These are phyloP conservation scores for Trichoderma hamatum DNA, from an alignment of 2,329 filamentous ascomycete genomes.

Conservation along the genomic window DNA sequence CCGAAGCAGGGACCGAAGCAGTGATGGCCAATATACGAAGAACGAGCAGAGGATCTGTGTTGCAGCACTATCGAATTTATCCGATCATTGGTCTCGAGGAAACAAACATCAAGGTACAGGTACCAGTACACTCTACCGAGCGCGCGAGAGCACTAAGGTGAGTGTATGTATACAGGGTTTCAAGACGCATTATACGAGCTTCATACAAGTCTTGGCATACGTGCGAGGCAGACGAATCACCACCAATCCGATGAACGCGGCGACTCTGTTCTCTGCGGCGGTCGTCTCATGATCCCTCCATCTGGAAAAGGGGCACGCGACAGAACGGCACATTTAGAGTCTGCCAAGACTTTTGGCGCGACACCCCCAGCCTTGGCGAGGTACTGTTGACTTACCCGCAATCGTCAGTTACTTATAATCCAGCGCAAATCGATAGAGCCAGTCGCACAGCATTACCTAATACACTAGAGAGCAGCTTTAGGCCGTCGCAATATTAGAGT, in stretches of 20 bases:
- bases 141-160: neutral
- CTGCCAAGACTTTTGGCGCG: neutral
- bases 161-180: neutral
- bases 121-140: neutral
- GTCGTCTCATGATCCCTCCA: constrained; percentile 7
- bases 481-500: neutral
- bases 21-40: neutral
- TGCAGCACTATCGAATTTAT: neutral
- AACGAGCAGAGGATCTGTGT: neutral
- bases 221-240: neutral
- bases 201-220: constrained; percentile 1
- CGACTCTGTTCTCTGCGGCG: neutral
- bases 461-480: neutral
- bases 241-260: neutral
- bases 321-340: neutral
- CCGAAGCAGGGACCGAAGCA: neutral
- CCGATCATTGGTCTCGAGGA: neutral
- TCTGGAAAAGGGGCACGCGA: constrained; percentile 26
- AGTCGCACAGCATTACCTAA: neutral
- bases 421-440: neutral
- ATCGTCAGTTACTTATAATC: neutral
- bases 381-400: neutral
- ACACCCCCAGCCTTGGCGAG: neutral
- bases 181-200: neutral
- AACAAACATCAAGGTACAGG: neutral